A percentile compares a stretch with the other conserved stretches of the same genome.
Conservation (phyloP, 2,329 filamentous ascomycete species). For the Beauveria rudraprayagi region DNA sequence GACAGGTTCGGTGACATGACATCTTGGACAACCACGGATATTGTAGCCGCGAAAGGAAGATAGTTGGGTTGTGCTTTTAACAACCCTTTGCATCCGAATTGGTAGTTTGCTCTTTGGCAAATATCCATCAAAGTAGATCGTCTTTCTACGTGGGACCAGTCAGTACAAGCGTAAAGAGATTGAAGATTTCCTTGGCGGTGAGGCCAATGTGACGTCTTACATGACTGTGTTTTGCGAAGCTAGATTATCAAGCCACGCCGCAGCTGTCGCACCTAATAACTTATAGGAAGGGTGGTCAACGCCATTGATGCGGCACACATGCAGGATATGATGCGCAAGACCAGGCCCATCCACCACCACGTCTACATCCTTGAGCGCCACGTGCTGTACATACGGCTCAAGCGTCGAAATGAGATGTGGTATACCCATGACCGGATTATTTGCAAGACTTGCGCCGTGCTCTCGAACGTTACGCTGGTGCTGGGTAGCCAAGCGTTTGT, state of each 20-base stretch:
- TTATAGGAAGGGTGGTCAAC: constrained; percentile 54
- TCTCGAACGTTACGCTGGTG: background rate
- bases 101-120: constrained; percentile 60
- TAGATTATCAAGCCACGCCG: constrained; percentile 57
- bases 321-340: constrained; percentile 65
- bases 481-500: background rate
- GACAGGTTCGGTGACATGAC: constrained; percentile 14
- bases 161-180: constrained; percentile 13
- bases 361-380: constrained; percentile 31
- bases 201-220: constrained; percentile 35
- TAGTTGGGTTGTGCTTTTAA: constrained; percentile 49
- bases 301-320: constrained; percentile 43
- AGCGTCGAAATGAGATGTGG: constrained; percentile 46
- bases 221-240: constrained; percentile 47
- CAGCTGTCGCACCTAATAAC: constrained; percentile 50
- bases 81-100: constrained; percentile 53
- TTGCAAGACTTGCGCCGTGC: background rate
- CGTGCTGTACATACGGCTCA: constrained; percentile 40
- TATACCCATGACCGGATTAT: constrained; percentile 45
- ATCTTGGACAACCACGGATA: constrained; percentile 18
- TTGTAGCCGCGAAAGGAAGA: constrained; percentile 33
- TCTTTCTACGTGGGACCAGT: constrained; percentile 36
- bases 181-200: background rate
- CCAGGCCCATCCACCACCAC: constrained; percentile 70
- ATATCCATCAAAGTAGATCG: constrained; percentile 80